Evolutionary conservation across 2,329 filamentous ascomycete species (phyloP).

Genomic region (Aspergillus thermomutatus): DNA sequence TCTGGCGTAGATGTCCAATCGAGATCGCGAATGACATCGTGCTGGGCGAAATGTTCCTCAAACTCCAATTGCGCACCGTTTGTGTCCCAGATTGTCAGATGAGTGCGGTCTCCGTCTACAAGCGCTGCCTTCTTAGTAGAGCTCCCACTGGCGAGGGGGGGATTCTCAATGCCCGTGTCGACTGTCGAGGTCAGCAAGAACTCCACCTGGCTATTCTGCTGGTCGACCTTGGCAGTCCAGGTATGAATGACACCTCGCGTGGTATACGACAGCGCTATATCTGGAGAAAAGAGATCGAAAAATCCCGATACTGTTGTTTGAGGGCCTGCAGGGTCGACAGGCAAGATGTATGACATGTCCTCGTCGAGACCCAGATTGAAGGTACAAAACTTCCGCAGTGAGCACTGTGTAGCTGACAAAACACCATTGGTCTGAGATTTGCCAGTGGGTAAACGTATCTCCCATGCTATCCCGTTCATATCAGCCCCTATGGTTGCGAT

Average conservation of each 20-base stretch:
- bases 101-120: constrained; percentile 68
- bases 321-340: constrained; percentile 82
- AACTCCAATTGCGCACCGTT: constrained; percentile 78
- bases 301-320: constrained; percentile 69
- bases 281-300: constrained; percentile 79
- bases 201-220: constrained; percentile 59
- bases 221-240: constrained; percentile 76
- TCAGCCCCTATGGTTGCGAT: constrained; percentile 80
- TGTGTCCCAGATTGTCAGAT: constrained; percentile 88
- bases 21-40: constrained; percentile 76
- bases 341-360: constrained; percentile 61
- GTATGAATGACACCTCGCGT: constrained; percentile 71
- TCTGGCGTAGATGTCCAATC: constrained; percentile 94
- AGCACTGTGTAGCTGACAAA: constrained; percentile 34
- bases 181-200: constrained; percentile 81
- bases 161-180: constrained; percentile 70
- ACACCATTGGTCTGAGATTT: constrained; percentile 25
- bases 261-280: constrained; percentile 83
- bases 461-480: constrained; percentile 78
- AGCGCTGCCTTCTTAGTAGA: constrained; percentile 83
- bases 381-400: constrained; percentile 64
- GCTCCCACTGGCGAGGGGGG: constrained; percentile 77
- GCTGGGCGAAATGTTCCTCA: constrained; percentile 67
- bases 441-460: constrained; percentile 59
- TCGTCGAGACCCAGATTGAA: constrained; percentile 63